Percentiles rank a stretch among this genome's conserved stretches.
Evolutionary conservation across 805 yeast genomes (phyloP).

Genomic region (Saturnispora hagleri): DNA sequence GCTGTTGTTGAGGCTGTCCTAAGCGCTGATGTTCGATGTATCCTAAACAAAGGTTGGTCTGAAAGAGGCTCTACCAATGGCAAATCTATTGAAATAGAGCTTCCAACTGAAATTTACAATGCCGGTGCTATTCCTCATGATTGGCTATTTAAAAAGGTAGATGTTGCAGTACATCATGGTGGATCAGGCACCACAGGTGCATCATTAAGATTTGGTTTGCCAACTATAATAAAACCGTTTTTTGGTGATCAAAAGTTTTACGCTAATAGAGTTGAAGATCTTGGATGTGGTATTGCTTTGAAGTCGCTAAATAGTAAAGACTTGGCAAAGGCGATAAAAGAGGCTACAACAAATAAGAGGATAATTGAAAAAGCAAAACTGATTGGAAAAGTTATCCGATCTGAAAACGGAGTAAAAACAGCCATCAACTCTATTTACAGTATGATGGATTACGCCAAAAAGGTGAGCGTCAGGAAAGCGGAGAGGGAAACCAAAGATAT

Average conservation of each 20-base stretch:
- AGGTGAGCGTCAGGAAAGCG: slow-evolving; percentile 41
- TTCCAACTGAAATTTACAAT: slow-evolving; percentile 62
- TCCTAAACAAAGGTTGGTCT: slow-evolving; percentile 92
- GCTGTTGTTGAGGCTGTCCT: slow-evolving; percentile 73
- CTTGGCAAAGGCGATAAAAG: slow-evolving; percentile 58
- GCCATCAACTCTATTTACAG: slow-evolving; percentile 76
- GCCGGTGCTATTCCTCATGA: slow-evolving; percentile 81
- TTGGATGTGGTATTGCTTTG: slow-evolving; percentile 74
- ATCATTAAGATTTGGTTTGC: slow-evolving; percentile 72
- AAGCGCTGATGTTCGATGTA: slow-evolving; percentile 76
- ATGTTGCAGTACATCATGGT: slow-evolving; percentile 96
- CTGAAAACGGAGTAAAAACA: slow-evolving; percentile 71
- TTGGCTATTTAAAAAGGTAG: slow-evolving; percentile 83
- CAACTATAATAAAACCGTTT: slow-evolving; percentile 87
- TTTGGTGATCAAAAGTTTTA: slow-evolving; percentile 95
- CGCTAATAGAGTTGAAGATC: slow-evolving; percentile 77
- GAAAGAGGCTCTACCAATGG: slow-evolving; percentile 43
- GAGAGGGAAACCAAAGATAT: slow-evolving; percentile 16
- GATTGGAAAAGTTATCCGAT: slow-evolving; percentile 52
- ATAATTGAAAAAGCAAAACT: slow-evolving; percentile 58
- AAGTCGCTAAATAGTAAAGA: slow-evolving; percentile 56
- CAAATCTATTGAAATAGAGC: slow-evolving; percentile 29
- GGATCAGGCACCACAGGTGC: slow-evolving; percentile 98
- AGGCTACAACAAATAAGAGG: slow-evolving; percentile 56
- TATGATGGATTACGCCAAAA: slow-evolving; percentile 68